Evolutionary conservation across 768 basidiomycete species (phyloP).

Genomic region (Psilocybe sp.): DNA sequence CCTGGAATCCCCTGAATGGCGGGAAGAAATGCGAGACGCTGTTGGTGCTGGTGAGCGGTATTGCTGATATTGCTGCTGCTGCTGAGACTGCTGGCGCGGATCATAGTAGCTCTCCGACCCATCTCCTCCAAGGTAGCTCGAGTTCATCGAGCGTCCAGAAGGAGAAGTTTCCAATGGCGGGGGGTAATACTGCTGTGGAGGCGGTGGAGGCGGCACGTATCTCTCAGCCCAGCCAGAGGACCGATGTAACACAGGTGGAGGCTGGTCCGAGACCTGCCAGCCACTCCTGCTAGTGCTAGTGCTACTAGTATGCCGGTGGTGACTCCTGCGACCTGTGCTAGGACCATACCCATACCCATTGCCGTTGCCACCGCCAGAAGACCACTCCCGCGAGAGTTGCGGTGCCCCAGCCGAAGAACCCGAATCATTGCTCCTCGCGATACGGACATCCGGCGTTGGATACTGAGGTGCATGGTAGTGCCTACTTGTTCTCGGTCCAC

Average conservation of each 20-base stretch:
- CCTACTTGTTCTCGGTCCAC: not conserved
- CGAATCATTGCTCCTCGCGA: constrained; percentile 14
- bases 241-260: not conserved
- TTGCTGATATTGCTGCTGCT: no score
- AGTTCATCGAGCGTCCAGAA: no score
- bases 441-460: constrained; percentile 10
- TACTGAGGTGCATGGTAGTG: constrained; percentile 2
- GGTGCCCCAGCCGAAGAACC: constrained; percentile 7
- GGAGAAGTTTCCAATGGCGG: not conserved
- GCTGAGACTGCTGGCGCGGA: no score
- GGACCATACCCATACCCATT: not conserved
- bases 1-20: not conserved
- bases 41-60: no score
- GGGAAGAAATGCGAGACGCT: not conserved
- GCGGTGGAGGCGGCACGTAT: not conserved
- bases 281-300: not conserved
- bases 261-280: not conserved
- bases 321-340: constrained; percentile 1
- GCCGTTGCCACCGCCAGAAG: no score
- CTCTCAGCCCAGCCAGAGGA: not conserved
- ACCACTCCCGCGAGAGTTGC: not conserved
- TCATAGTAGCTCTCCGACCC: no score
- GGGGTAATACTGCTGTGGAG: not conserved
- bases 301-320: not conserved
- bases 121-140: no score